Evolutionary conservation across 306 rosid species (phyloP), one percentile per base, ranked within the genome.

Genomic region (Castanea crenata): DNA sequence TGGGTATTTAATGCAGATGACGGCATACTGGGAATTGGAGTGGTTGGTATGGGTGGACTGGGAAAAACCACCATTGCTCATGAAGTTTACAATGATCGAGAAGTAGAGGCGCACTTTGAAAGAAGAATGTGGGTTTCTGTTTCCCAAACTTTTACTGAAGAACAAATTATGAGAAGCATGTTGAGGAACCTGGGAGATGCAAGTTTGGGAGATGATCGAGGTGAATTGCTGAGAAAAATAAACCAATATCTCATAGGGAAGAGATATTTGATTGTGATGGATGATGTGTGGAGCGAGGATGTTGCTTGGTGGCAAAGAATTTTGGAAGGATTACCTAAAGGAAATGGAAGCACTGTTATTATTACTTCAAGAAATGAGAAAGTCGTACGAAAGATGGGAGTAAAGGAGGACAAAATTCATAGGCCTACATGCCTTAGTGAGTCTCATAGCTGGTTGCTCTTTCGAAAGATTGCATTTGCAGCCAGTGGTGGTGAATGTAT

Each of bases 11-110:
- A 79, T 31, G 83, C 75, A 70, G 78, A 83, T 69, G 54, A 3
- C 5, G 81, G 71, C 15, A 75, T 83, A 69, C 55, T 79, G 54
- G 55, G 72, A 3, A 79, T 79, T 83, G 86, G 83, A 38, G 83
- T 83, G 29, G 83, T 83, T 56, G 86, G 86, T 23, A 83, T 83
- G 86, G 86, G 86, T 19, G 86, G 86, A 0, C 20, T 79, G 15
- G 86, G 83, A 4, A 79, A 83, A 55, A 79, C 86, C 31, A 79
- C 86, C 19, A 69, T 83, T 68, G 83, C 86, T 27, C 80, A 78
- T 32, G 63, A 70, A 75, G 80, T 83, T 38, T 83, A 52, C 67
- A 83, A 83, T 31, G 80, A 83, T 31, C 70, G 62, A 74, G 75
- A 49, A 31, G 62, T 71, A 19, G 78, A 83, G 71, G 86, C 51